Evolutionary conservation across 352 stramenopile genomes (phyloP).

Genomic region (Phytopythium montanum): DNA sequence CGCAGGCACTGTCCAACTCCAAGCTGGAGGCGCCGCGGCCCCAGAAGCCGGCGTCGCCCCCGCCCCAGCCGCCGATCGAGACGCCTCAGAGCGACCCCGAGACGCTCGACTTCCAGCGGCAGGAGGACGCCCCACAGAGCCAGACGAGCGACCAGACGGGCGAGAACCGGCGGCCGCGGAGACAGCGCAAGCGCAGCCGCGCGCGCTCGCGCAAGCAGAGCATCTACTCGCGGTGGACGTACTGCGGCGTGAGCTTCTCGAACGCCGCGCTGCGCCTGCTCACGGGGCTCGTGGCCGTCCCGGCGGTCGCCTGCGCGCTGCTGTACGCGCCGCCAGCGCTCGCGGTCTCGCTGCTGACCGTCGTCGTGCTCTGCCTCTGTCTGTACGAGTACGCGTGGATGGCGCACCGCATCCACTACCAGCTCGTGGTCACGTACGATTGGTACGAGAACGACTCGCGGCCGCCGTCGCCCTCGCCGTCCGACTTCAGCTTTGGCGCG

Average conservation of each 20-base stretch:
- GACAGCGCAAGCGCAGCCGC: conserved; percentile 8
- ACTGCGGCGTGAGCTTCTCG: conserved; percentile 30
- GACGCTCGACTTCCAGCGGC: conserved; percentile 1
- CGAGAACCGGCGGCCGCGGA: not conserved
- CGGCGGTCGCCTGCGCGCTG: conserved; percentile 26
- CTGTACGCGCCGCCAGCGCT: conserved; percentile 30
- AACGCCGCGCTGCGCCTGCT: conserved; percentile 32
- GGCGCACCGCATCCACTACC: conserved; percentile 41
- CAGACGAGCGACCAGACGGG: not conserved
- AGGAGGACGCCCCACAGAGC: not conserved
- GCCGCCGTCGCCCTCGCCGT: not conserved
- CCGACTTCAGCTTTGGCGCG: not conserved
- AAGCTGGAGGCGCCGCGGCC: conserved; percentile 2
- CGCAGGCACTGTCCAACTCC: conserved; percentile 7
- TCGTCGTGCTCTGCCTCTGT: conserved; percentile 32
- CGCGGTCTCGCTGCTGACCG: conserved; percentile 18
- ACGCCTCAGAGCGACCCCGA: conserved; percentile 1
- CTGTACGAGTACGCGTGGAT: conserved; percentile 57
- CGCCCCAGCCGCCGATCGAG: not conserved
- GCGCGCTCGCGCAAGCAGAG: conserved; percentile 34
- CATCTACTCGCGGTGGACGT: conserved; percentile 36
- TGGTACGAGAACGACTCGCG: conserved; percentile 8
- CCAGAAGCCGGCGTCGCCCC: not conserved
- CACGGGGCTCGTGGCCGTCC: conserved; percentile 22
- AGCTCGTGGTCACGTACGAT: conserved; percentile 30